phyloP scores from a whole-genome alignment of 192 early-diverging fungal genomes.

The Funneliformis mosseae region DNA sequence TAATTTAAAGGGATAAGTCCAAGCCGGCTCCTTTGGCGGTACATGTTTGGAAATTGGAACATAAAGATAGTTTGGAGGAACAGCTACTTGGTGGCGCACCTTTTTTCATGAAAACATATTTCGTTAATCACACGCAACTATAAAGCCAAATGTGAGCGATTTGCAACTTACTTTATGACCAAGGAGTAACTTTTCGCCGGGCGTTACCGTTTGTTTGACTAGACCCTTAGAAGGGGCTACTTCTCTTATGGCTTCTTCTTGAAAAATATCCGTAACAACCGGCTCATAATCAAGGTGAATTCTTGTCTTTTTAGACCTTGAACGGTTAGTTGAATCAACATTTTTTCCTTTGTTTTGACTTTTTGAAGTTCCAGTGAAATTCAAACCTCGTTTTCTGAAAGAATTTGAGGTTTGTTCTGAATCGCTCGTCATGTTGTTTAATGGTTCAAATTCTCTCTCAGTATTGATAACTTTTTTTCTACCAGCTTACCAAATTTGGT shows the following conservation, averaged over 20 bases:
- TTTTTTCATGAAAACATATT: conserved; percentile 38
- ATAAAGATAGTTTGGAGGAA: conserved; percentile 85
- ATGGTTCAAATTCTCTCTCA: not conserved
- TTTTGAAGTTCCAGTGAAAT: not conserved
- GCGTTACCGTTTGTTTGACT: not conserved
- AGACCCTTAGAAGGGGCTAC: conserved; percentile 32
- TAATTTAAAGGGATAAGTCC: conserved; percentile 86
- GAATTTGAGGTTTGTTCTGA: not conserved
- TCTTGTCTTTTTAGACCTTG: not conserved
- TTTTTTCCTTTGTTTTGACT: not conserved
- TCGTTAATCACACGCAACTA: no score
- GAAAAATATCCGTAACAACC: conserved; percentile 35
- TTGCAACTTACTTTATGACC: conserved; percentile 32
- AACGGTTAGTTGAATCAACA: not conserved
- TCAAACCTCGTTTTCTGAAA: not conserved
- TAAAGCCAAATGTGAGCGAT: not conserved
- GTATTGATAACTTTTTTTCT: no score
- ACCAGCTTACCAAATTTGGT: no score
- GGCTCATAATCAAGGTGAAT: not conserved
- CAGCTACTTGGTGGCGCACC: conserved; percentile 93
- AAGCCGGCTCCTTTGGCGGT: conserved; percentile 74
- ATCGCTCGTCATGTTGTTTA: not conserved
- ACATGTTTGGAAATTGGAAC: conserved; percentile 87
- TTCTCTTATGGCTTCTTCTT: conserved; percentile 32
- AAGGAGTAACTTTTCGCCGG: conserved; percentile 27